Base-by-base conservation (phyloP, 306 rosid species). In the Inga laurina region DNA sequence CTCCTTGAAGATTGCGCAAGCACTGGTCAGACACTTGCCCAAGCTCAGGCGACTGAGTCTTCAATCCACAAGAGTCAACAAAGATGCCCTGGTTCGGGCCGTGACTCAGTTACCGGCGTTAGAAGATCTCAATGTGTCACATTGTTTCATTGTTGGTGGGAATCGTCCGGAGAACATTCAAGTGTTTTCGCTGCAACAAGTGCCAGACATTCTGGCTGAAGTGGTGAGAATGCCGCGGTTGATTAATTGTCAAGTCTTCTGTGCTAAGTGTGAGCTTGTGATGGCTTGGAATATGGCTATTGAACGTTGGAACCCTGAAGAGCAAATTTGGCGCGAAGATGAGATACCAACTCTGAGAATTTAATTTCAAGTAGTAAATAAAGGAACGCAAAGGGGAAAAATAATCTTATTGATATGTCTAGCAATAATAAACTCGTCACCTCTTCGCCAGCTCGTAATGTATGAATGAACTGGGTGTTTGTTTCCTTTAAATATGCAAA, bases 31-130 rank as follows among this genome's bases (percentile, higher is more conserved):
- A 0, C 11, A 54, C 49, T 24, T 64, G 8, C 85, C 84, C 8
- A 62, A 70, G 1, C 80, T 90, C 0, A 86, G 59, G 79, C 7
- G 3, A 43, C 70, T 83, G 43, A 88, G 84, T 70, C 56, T 85
- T 56, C 64, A 78, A 19, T 30, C 4, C 30, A 7, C 66, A 8
- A 2, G 21, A n/a, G 84, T 83, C 14, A 64, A 56, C 81, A 10
- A 15, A 72, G 80, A 52, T 10, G 93, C 77, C 46, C 51, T 88
- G 66, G 5, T 5, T 2, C 1, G 2, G 13, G 27, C 80, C 1
- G 34, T 88, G 12, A 12, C 35, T 1, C 11, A 7, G 32, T 13
- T 84, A 71, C 4, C 76, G 18, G 24, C 46, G 5, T 61, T 87
- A 61, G 81, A 82, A 62, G 48, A 35, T 72, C 34, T 11, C 0